Evolutionary conservation across 495 filamentous ascomycete genomes (phyloP).

Genomic region (Aspergillus hancockii): DNA sequence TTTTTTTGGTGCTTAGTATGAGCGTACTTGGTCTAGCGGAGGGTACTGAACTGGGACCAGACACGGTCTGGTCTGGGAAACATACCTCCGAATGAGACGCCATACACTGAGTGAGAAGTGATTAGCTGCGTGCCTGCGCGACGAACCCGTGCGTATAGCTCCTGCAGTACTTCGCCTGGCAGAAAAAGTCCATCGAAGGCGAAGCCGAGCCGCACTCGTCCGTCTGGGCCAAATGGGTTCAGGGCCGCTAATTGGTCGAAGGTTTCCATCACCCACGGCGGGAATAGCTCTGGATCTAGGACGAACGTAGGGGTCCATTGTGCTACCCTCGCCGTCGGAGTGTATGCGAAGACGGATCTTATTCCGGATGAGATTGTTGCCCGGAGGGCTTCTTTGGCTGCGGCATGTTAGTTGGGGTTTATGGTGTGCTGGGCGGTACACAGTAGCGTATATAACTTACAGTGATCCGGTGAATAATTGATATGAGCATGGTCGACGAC

Average conservation of each 20-base stretch:
- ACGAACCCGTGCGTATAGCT: slow-evolving; percentile 31
- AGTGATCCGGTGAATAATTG: slow-evolving; percentile 42
- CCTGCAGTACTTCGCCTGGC: slow-evolving; percentile 33
- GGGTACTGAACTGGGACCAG: slow-evolving; percentile 5
- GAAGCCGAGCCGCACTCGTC: slow-evolving; percentile 40
- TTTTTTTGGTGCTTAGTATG: neutral
- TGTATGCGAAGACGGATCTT: slow-evolving; percentile 50
- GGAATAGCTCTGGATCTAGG: slow-evolving; percentile 29
- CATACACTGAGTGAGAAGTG: slow-evolving; percentile 36
- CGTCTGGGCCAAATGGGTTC: slow-evolving; percentile 36
- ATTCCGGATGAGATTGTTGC: slow-evolving; percentile 49
- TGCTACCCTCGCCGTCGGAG: slow-evolving; percentile 32
- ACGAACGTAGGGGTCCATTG: slow-evolving; percentile 38
- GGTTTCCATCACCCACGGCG: slow-evolving; percentile 41
- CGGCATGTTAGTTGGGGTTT: neutral
- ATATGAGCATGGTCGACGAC: slow-evolving; percentile 58
- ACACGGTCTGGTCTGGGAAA: neutral
- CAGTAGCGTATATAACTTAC: slow-evolving; percentile 19
- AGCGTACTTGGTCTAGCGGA: neutral
- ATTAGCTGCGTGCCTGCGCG: slow-evolving; percentile 31
- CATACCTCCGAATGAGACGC: slow-evolving; percentile 18
- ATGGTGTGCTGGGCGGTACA: neutral
- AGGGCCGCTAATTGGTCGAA: slow-evolving; percentile 32
- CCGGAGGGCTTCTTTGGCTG: slow-evolving; percentile 37
- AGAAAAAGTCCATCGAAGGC: slow-evolving; percentile 42